Base-by-base conservation (phyloP, 495 filamentous ascomycete species). In the Clohesyomyces aquaticus region DNA sequence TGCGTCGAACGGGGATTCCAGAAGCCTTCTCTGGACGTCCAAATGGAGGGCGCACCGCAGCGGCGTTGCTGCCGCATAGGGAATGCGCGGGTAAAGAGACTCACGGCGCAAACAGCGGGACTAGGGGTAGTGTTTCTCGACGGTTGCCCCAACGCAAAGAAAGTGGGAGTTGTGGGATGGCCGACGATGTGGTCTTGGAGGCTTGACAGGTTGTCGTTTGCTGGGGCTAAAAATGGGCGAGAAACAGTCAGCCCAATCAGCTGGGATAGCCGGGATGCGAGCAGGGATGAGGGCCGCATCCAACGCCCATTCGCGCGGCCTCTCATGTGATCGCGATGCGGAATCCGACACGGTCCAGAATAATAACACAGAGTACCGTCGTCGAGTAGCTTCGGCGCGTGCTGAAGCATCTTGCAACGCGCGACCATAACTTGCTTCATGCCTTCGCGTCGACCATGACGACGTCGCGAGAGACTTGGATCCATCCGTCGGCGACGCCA, bases 141-240 rank as follows among this genome's bases (percentile, higher is more conserved):
- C 56, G 29, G 41, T 48, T 53, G 48, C 45, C 35, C 32, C 50
- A 49, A 28, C 49, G 1, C 47, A 51, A 59, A 59, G 26, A 54
- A 26, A 47, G 59, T 58, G 65, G 68, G 49, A 42, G 65, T 48
- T 23, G 65, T 55, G 46, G 48, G 28, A 21, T n/a, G 45, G 55
- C 46, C 25, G 51, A 46, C 28, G 61, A 42, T 28, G 55, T 68
- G 46, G 69, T 61, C 57, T 67, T 64, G 70, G 66, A 61, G 38
- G 16, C 29, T 55, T 51, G 70, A 72, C 65, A 74, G 72, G 72
- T 63, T 65, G 67, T 61, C 61, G 72, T 72, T 71, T 70, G 21
- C 62, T 56, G 68, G 54, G 54, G 61, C 70, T 68, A 72, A 65
- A 70, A 63, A 66, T 66, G 65, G 55, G 58, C 43, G 48, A 29